Evolutionary conservation across 441 rosid genomes (phyloP).

Genomic region (Adansonia gregorii): DNA sequence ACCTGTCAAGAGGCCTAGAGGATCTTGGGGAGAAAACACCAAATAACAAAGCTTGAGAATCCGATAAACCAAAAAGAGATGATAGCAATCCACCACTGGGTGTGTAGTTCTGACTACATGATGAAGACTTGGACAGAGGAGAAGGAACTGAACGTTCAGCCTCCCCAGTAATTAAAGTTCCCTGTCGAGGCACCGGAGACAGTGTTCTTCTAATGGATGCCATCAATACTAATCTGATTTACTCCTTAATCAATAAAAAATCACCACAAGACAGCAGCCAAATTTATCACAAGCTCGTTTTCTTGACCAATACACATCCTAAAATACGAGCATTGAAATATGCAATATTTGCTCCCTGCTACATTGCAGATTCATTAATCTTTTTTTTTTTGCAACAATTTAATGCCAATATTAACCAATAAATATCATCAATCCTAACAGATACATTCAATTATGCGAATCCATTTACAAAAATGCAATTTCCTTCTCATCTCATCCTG

Average conservation of each 20-base stretch:
- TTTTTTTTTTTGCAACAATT: conserved; percentile 16
- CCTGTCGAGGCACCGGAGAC: conserved; percentile 61
- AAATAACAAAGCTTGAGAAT: conserved; percentile 44
- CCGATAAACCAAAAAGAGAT: conserved; percentile 42
- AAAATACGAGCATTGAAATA: conserved; percentile 8
- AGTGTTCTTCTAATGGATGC: conserved; percentile 64
- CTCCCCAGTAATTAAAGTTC: conserved; percentile 49
- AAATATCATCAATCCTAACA: conserved; percentile 21
- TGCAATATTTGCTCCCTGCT: background rate
- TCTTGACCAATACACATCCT: conserved; percentile 19
- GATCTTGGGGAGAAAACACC: conserved; percentile 45
- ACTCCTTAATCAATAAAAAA: conserved; percentile 5
- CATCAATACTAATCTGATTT: conserved; percentile 37
- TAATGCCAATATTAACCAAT: background rate
- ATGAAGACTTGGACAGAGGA: conserved; percentile 60
- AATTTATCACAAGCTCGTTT: conserved; percentile 17
- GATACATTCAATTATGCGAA: conserved; percentile 9
- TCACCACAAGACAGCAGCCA: conserved; percentile 23
- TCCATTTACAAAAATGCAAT: conserved; percentile 9
- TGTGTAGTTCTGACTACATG: conserved; percentile 41
- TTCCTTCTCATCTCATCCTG: conserved; percentile 25
- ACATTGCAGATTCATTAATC: background rate
- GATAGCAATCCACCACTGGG: conserved; percentile 45
- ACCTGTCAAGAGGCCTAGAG: conserved; percentile 49
- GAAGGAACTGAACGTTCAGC: conserved; percentile 55